Conservation (phyloP, 257 asterid species). For the Petrea volubilis region DNA sequence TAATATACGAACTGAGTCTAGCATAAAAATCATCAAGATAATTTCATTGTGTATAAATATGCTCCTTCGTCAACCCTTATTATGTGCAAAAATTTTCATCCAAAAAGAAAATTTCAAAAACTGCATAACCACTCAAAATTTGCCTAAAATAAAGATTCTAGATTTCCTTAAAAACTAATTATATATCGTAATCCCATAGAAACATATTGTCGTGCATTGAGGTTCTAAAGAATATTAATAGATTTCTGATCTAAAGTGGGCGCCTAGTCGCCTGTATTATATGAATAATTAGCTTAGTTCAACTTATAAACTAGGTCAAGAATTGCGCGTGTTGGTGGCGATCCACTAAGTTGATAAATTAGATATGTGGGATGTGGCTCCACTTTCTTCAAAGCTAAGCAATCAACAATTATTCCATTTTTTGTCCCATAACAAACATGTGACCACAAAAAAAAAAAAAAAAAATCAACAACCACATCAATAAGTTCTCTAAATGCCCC, state of each 20-base stretch:
- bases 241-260: slow-evolving; percentile 21
- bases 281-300: no score
- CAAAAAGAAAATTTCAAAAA: background rate
- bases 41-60: no score
- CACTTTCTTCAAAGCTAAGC: slow-evolving; percentile 31
- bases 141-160: background rate
- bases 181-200: background rate
- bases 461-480: no score
- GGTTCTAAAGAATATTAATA: slow-evolving; percentile 4
- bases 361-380: background rate
- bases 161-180: background rate
- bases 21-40: no score
- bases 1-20: no score
- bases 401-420: background rate
- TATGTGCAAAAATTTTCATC: no score
- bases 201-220: background rate
- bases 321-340: slow-evolving; percentile 10
- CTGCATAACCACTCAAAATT: background rate
- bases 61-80: no score
- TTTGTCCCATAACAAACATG: no score
- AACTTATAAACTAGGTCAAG: slow-evolving; percentile 5
- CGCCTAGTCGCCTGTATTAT: slow-evolving; percentile 5
- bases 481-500: background rate
- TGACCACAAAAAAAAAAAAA: no score
- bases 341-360: background rate